Conservation (phyloP, 805 yeast genomes). For the Wickerhamiella alocasiicola region DNA sequence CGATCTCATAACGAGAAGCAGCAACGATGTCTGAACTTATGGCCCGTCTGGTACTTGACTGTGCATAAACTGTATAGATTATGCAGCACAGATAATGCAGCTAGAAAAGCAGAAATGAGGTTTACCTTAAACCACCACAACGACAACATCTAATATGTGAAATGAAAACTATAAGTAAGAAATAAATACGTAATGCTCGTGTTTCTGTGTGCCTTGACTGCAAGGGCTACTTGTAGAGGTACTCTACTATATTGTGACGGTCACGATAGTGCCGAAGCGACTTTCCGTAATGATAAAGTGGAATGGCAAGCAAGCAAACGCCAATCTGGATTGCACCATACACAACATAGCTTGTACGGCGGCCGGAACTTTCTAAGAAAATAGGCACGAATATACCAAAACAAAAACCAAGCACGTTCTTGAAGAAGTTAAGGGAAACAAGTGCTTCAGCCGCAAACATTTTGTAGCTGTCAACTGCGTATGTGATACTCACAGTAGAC, state of each 20-base stretch:
- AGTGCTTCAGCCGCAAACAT: conserved; percentile 47
- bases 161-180: no score
- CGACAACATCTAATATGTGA: no score
- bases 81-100: no score
- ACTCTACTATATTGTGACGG: conserved; percentile 32
- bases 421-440: conserved; percentile 42
- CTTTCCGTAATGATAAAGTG: conserved; percentile 45
- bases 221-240: conserved; percentile 27
- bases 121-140: no score
- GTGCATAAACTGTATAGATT: no score
- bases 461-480: conserved; percentile 44
- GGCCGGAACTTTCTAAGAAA: conserved; percentile 33
- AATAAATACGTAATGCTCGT: no score
- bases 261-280: conserved; percentile 40
- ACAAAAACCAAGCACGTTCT: conserved; percentile 42
- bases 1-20: no score
- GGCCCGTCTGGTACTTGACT: no score
- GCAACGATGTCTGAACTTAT: no score
- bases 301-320: conserved; percentile 38
- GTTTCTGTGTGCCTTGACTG: no score
- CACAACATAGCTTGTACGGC: conserved; percentile 36
- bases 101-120: no score
- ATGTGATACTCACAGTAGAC: conserved; percentile 49
- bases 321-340: conserved; percentile 42
- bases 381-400: conserved; percentile 45